Conservation (phyloP, 2,329 filamentous ascomycete species). For the Scorias spongiosa region DNA sequence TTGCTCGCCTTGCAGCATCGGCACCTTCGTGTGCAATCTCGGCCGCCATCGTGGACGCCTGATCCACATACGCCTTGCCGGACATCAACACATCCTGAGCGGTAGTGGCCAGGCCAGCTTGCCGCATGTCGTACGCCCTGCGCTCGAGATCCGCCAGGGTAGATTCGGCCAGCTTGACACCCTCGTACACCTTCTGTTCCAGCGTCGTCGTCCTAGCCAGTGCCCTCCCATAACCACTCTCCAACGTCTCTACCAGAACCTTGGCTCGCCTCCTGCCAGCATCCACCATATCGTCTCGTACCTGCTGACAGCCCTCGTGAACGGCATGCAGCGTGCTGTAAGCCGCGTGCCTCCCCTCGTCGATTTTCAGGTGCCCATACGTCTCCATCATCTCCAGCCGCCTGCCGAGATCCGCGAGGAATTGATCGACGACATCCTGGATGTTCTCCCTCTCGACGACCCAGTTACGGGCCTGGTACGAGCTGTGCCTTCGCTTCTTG, state of each 20-base stretch:
- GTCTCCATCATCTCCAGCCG: conserved; percentile 78
- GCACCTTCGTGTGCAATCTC: conserved; percentile 69
- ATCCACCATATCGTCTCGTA: conserved; percentile 79
- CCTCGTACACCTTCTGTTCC: conserved; percentile 80
- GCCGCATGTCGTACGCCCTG: conserved; percentile 63
- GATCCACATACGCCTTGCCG: conserved; percentile 66
- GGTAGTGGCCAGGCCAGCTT: conserved; percentile 59
- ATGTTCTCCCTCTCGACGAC: conserved; percentile 32
- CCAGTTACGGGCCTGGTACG: conserved; percentile 30
- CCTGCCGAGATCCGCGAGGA: conserved; percentile 72
- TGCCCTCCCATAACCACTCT: conserved; percentile 73
- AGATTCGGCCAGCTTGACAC: conserved; percentile 70
- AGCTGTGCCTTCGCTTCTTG: conserved; percentile 31
- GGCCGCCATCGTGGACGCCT: conserved; percentile 57
- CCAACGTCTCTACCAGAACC: conserved; percentile 83
- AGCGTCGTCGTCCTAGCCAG: conserved; percentile 71
- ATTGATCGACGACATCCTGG: conserved; percentile 48
- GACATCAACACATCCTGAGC: conserved; percentile 61
- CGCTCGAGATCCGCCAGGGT: conserved; percentile 77
- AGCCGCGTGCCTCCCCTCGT: conserved; percentile 68
- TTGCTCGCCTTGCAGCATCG: conserved; percentile 68
- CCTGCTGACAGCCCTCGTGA: conserved; percentile 72
- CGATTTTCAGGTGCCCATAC: conserved; percentile 70
- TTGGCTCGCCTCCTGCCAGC: conserved; percentile 70
- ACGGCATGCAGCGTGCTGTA: conserved; percentile 79